Conservation (phyloP, 306 rosid species). For the Canavalia gladiata region DNA sequence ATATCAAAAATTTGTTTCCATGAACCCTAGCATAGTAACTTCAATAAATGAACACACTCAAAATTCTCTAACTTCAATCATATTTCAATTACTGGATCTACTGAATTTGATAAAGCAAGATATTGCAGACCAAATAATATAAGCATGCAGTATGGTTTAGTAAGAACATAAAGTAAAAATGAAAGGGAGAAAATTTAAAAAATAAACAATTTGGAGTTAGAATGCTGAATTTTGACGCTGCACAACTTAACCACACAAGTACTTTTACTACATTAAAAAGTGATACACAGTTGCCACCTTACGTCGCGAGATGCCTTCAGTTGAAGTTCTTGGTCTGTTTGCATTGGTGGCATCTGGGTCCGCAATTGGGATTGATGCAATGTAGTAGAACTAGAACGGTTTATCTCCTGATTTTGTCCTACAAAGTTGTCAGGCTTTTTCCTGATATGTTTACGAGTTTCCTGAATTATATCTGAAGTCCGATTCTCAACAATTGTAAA, state of each 20-base stretch:
- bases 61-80: constrained; percentile 9
- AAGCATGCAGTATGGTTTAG: constrained; percentile 33
- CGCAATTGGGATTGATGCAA: constrained; percentile 59
- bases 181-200: background rate
- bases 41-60: background rate
- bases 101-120: constrained; percentile 36
- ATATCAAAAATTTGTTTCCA: constrained; percentile 5
- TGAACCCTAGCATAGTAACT: background rate
- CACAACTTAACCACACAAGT: constrained; percentile 42
- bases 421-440: constrained; percentile 66
- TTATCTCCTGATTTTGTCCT: constrained; percentile 61
- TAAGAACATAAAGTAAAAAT: background rate
- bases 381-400: constrained; percentile 52
- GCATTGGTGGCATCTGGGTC: constrained; percentile 59
- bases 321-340: constrained; percentile 88
- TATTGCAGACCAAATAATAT: constrained; percentile 19
- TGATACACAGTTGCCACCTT: constrained; percentile 92
- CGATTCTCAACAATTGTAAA: constrained; percentile 77
- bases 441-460: constrained; percentile 91
- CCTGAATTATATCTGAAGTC: constrained; percentile 88
- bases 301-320: constrained; percentile 99
- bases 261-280: constrained; percentile 64
- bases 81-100: background rate
- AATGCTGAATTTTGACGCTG: constrained; percentile 30
- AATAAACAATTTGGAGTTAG: constrained; percentile 22